Evolutionary conservation across 73 alveolate species (phyloP).

Genomic region (Paramecium biaurelia): DNA sequence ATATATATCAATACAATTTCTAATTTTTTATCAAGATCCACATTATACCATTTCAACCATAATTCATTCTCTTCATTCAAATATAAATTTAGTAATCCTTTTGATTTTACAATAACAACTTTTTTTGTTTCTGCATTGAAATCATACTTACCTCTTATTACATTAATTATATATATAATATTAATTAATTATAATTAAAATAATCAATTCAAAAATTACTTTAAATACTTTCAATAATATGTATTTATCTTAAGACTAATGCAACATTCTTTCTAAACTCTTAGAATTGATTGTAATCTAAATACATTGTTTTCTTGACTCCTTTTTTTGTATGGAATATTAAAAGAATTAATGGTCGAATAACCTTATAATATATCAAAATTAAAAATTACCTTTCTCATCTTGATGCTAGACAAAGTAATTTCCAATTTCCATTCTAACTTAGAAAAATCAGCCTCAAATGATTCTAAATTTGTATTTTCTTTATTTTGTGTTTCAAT

Average conservation of each 20-base stretch:
- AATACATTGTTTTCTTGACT: constrained; percentile 26
- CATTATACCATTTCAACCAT: neutral
- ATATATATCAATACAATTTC: neutral
- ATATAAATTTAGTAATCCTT: neutral
- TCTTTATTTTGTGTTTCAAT: neutral
- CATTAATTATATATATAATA: no score
- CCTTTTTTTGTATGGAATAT: constrained; percentile 46
- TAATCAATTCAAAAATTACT: constrained; percentile 28
- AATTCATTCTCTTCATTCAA: constrained; percentile 37
- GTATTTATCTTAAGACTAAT: neutral
- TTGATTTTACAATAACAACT: neutral
- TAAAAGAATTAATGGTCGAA: constrained; percentile 39
- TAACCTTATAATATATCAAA: neutral
- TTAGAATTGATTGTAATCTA: neutral
- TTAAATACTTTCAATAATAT: constrained; percentile 29
- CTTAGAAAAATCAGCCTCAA: constrained; percentile 17
- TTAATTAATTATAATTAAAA: no score
- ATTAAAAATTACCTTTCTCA: neutral
- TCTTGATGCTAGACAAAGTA: neutral
- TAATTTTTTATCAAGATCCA: neutral
- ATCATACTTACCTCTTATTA: neutral
- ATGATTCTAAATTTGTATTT: neutral
- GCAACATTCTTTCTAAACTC: constrained; percentile 54
- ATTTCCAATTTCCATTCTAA: constrained; percentile 42
- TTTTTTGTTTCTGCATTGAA: constrained; percentile 3